Evolutionary conservation across 345 rosid species (phyloP).

Genomic region (Salix udensis): DNA sequence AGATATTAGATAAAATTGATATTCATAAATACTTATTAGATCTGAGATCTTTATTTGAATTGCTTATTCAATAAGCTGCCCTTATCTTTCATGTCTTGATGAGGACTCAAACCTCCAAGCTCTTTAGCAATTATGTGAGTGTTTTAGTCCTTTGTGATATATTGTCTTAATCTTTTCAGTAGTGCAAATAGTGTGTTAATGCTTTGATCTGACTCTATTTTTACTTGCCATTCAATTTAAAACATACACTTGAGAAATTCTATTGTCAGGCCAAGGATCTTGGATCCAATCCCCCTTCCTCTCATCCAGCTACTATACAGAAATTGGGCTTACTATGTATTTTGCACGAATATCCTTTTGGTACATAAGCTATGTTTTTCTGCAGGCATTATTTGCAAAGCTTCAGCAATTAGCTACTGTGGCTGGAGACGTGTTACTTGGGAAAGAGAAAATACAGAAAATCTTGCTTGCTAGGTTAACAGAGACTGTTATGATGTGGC

Average conservation of each 20-base stretch:
- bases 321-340: neutral
- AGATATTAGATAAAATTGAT: neutral
- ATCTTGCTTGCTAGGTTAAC: slow-evolving; percentile 87
- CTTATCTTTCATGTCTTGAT: neutral
- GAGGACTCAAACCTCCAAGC: neutral
- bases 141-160: neutral
- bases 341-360: neutral
- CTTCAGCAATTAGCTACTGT: slow-evolving; percentile 90
- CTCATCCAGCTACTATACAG: slow-evolving; percentile 1
- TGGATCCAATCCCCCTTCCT: neutral
- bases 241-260: neutral
- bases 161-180: neutral
- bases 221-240: neutral
- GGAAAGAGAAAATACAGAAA: slow-evolving; percentile 90
- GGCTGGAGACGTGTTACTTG: slow-evolving; percentile 89
- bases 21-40: neutral
- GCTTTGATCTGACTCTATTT: neutral
- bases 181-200: neutral
- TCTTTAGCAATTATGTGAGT: neutral
- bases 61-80: neutral
- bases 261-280: neutral
- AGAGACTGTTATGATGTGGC: slow-evolving; percentile 93
- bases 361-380: slow-evolving; percentile 7
- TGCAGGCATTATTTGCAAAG: slow-evolving; percentile 91
- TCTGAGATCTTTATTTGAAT: neutral